Conservation (phyloP, 1,139 yeast species). For the Candida tropicalis region DNA sequence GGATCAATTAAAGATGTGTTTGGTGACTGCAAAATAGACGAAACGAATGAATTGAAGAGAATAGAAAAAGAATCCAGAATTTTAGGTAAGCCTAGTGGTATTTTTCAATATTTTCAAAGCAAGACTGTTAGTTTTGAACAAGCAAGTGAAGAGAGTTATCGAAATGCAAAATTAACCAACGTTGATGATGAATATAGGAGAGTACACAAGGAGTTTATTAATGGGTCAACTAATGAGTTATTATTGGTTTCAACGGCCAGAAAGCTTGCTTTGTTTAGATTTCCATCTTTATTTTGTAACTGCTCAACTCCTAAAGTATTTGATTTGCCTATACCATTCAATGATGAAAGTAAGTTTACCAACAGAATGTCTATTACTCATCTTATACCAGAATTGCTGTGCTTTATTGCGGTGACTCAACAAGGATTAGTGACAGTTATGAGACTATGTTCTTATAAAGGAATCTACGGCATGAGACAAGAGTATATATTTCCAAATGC, state of each 20-base stretch:
- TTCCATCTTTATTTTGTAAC: slow-evolving; percentile 52
- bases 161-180: slow-evolving; percentile 23
- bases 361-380: slow-evolving; percentile 57
- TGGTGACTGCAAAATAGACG: slow-evolving; percentile 44
- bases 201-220: slow-evolving; percentile 28
- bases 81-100: slow-evolving; percentile 7
- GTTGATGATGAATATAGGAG: slow-evolving; percentile 43
- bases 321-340: slow-evolving; percentile 31
- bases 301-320: slow-evolving; percentile 50
- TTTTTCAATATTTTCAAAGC: not conserved
- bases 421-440: slow-evolving; percentile 60
- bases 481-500: slow-evolving; percentile 58
- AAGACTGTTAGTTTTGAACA: slow-evolving; percentile 6
- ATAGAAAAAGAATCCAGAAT: slow-evolving; percentile 40
- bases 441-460: slow-evolving; percentile 58
- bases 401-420: slow-evolving; percentile 58
- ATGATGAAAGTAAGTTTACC: slow-evolving; percentile 42
- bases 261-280: slow-evolving; percentile 50
- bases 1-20: slow-evolving; percentile 48
- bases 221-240: slow-evolving; percentile 19
- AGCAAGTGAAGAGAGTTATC: not conserved
- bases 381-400: slow-evolving; percentile 56
- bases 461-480: slow-evolving; percentile 61
- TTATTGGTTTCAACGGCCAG: slow-evolving; percentile 48
- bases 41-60: slow-evolving; percentile 25